Evolutionary conservation across 2,329 filamentous ascomycete genomes (phyloP).

Genomic region (Ophiocordyceps camponoti-saundersi): DNA sequence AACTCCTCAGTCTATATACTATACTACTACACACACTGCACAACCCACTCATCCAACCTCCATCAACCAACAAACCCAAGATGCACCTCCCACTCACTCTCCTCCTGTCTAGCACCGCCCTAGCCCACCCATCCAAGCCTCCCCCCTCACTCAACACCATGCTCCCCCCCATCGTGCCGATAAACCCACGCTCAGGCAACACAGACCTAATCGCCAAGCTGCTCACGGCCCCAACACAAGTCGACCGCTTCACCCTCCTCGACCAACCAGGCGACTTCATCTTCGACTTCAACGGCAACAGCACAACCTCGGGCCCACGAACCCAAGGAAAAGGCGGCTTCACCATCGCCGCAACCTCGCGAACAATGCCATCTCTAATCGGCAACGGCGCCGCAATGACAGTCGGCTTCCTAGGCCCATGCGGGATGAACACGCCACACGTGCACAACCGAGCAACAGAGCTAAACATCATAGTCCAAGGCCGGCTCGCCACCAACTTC

Average conservation of each 20-base stretch:
- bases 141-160: constrained; percentile 4
- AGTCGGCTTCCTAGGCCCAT: constrained; percentile 29
- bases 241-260: constrained; percentile 14
- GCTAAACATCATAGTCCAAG: constrained; percentile 27
- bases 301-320: constrained; percentile 3
- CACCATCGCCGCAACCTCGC: constrained; percentile 22
- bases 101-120: not conserved
- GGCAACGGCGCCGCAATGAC: constrained; percentile 28
- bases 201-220: constrained; percentile 12
- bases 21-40: not conserved
- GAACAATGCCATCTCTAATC: constrained; percentile 32
- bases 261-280: constrained; percentile 20
- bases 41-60: not conserved
- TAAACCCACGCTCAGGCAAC: constrained; percentile 12
- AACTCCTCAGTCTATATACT: not conserved
- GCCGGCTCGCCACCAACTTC: constrained; percentile 25
- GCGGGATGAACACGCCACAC: constrained; percentile 33
- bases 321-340: constrained; percentile 17
- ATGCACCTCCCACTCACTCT: constrained; percentile 1
- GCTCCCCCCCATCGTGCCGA: constrained; percentile 11
- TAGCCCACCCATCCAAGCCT: not conserved
- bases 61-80: not conserved
- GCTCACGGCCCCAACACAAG: constrained; percentile 12
- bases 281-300: constrained; percentile 21
- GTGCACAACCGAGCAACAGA: constrained; percentile 29